Conservation (phyloP, 129 eudicot genomes). For the Heracleum sosnowskyi region DNA sequence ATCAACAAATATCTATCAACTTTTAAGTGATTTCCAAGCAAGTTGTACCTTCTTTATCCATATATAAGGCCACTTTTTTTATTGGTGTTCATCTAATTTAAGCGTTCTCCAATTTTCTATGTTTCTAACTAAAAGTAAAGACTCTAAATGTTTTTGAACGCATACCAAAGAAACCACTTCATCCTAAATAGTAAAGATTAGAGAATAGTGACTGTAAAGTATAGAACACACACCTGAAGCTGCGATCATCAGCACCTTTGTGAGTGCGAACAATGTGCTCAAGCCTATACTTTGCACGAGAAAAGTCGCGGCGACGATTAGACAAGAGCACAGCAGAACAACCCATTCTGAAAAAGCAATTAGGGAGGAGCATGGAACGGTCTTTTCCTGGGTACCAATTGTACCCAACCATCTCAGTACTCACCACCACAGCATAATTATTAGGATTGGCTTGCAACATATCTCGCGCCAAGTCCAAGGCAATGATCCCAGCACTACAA, state of each 20-base stretch:
- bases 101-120: too few species aligned
- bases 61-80: too few species aligned
- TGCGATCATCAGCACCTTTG: conserved; percentile 88
- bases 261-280: conserved; percentile 94
- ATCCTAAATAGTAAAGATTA: not conserved
- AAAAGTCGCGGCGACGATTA: conserved; percentile 73
- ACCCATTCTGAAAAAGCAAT: conserved; percentile 95
- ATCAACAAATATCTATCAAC: too few species aligned
- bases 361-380: conserved; percentile 90
- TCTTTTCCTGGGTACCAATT: conserved; percentile 91
- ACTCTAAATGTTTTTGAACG: too few species aligned
- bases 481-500: conserved; percentile 89
- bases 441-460: conserved; percentile 96
- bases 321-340: conserved; percentile 90
- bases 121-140: too few species aligned
- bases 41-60: too few species aligned
- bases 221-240: conserved; percentile 48
- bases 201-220: not conserved
- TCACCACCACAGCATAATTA: conserved; percentile 79
- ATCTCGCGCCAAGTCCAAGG: conserved; percentile 83
- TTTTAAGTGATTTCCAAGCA: not conserved
- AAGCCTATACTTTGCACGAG: conserved; percentile 79
- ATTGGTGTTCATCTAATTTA: too few species aligned
- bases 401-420: conserved; percentile 91
- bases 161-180: not conserved